Evolutionary conservation across 441 rosid genomes (phyloP), one percentile per base, ranked within the genome.

Genomic region (Jatropha podagrica): DNA sequence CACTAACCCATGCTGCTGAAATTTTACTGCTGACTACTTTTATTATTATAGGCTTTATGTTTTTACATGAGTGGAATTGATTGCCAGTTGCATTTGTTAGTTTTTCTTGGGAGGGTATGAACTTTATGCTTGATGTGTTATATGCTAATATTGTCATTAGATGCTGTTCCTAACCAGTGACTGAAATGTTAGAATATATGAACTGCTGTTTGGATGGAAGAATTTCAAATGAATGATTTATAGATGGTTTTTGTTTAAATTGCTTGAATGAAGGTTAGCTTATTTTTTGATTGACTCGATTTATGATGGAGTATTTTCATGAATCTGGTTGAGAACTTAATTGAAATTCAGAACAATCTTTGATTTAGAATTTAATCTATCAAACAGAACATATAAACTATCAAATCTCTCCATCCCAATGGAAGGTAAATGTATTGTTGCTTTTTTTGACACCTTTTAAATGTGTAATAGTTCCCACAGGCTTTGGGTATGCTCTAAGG

Each of bases 11-110:
- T 79, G 60, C 77, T 74, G 58, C 78, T 80, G 72, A 49, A 37
- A 73, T 41, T 58, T 72, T 62, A 42, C 37, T 60, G 9, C 63
- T 54, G 38, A 37, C 4, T 13, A n/a, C 63, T 17, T 70, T 70
- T 1, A n/a, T 58, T 20, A 58, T 20, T 5, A 58, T 12, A 58
- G 51, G 64, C n/a, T 65, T 52, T 65, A 11, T 74, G 2, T 65
- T 70, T 73, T 59, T 80, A n/a, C 46, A 20, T 79, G 12, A 75
- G 75, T 74, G 44, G 66, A 54, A 40, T 73, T 64, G 54, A 67
- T 71, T 48, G 55, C 42, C 48, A 64, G 11, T 64, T 70, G 58
- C 44, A 23, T 58, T 8, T 26, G 44, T 63, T 27, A 4, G 26
- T 59, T 59, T 59, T 71, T 65, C 40, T 51, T 64, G 13, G 14